Conservation (phyloP, 2,329 filamentous ascomycete genomes). For the Neonectria faginata region DNA sequence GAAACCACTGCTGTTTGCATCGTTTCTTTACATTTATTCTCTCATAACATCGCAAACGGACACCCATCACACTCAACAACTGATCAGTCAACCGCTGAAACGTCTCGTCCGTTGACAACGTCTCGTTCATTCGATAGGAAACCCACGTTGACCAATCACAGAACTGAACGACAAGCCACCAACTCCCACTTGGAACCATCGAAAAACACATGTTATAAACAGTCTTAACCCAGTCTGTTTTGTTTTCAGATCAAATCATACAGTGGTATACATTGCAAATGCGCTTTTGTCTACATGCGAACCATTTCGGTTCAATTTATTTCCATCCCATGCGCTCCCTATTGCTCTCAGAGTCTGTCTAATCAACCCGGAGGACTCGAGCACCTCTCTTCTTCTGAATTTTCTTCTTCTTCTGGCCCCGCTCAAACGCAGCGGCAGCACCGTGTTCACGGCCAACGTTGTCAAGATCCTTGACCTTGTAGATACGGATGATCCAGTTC, state of each 20-base stretch:
- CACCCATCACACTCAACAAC: background rate
- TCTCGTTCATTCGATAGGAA: background rate
- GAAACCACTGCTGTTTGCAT: background rate
- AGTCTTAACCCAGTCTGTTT: conserved; percentile 19
- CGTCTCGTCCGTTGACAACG: background rate
- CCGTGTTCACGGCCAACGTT: conserved; percentile 92
- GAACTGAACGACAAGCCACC: background rate
- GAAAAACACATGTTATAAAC: background rate
- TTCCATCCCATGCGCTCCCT: conserved; percentile 33
- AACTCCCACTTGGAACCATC: background rate
- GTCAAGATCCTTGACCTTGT: conserved; percentile 99
- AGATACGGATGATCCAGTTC: conserved; percentile 99
- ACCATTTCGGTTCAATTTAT: conserved; percentile 38
- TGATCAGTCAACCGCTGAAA: background rate
- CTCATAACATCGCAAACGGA: background rate
- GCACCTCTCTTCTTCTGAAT: conserved; percentile 77
- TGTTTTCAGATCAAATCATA: conserved; percentile 45
- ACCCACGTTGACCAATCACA: background rate
- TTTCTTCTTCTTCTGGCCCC: conserved; percentile 88
- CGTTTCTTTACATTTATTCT: background rate
- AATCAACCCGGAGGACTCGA: conserved; percentile 78
- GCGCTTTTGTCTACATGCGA: conserved; percentile 50
- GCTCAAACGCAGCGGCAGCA: conserved; percentile 75
- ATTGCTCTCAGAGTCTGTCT: conserved; percentile 53
- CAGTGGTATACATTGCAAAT: conserved; percentile 55